Evolutionary conservation across 345 rosid genomes (phyloP).

Genomic region (Trapa incisa): DNA sequence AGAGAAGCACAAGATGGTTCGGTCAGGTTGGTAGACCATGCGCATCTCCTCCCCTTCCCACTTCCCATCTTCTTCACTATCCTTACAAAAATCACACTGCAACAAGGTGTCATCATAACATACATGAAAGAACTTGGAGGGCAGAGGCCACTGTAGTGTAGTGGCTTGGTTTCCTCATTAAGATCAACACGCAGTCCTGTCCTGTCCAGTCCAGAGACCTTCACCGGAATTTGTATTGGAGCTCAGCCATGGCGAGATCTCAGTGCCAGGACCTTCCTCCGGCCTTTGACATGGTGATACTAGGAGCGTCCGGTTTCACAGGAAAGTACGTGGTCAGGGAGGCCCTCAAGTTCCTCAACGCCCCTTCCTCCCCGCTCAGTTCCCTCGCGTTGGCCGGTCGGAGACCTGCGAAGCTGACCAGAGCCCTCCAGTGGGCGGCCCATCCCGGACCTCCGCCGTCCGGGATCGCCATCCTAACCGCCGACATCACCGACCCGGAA

Average conservation of each 20-base stretch:
- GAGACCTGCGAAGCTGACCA: slow-evolving; percentile 36
- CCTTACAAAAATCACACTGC: too few species aligned
- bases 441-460: slow-evolving; percentile 43
- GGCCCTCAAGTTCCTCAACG: slow-evolving; percentile 50
- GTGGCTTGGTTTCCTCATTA: too few species aligned
- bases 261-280: slow-evolving; percentile 7
- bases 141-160: too few species aligned
- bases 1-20: too few species aligned
- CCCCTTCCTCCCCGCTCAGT: slow-evolving; percentile 52
- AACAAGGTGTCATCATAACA: too few species aligned
- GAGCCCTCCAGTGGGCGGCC: slow-evolving; percentile 66
- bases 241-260: slow-evolving; percentile 3
- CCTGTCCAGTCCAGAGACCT: too few species aligned
- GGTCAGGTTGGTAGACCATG: too few species aligned
- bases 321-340: slow-evolving; percentile 65
- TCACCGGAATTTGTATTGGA: too few species aligned
- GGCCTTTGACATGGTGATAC: slow-evolving; percentile 39
- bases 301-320: slow-evolving; percentile 76
- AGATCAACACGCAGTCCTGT: too few species aligned
- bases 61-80: too few species aligned
- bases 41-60: too few species aligned
- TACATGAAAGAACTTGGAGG: too few species aligned
- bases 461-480: slow-evolving; percentile 43
- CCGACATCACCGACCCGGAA: slow-evolving; percentile 56
- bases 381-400: slow-evolving; percentile 79